Evolutionary conservation across 2,329 filamentous ascomycete genomes (phyloP).

Genomic region (Penicillium sp.): DNA sequence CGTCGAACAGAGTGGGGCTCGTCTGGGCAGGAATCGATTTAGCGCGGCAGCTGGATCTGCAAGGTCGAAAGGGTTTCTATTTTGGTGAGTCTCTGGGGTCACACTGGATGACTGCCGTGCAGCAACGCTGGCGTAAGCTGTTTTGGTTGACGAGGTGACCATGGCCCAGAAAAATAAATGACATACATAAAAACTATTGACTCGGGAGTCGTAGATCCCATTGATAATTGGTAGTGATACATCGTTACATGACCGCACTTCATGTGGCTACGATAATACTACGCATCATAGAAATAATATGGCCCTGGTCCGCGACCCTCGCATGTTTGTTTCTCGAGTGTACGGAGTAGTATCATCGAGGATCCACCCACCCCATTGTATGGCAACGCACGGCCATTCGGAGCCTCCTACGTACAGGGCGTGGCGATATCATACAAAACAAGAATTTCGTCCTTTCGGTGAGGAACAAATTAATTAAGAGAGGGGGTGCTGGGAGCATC

Average conservation of each 20-base stretch:
- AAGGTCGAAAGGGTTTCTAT: slow-evolving; percentile 26
- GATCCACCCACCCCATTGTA: not conserved
- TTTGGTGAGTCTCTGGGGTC: slow-evolving; percentile 24
- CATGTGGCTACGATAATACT: not conserved
- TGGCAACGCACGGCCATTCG: slow-evolving; percentile 1
- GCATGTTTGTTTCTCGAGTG: not conserved
- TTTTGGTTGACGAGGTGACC: not conserved
- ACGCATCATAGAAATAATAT: too few species aligned
- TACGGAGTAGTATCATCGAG: not conserved
- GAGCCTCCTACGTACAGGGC: not conserved
- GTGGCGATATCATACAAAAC: slow-evolving; percentile 1
- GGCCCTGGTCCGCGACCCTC: not conserved
- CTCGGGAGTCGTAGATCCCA: not conserved
- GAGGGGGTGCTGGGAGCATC: not conserved
- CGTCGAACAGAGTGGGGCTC: not conserved
- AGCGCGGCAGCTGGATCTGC: slow-evolving; percentile 26
- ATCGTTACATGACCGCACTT: not conserved
- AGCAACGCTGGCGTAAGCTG: slow-evolving; percentile 16
- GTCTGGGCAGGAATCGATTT: slow-evolving; percentile 5
- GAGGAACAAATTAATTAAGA: not conserved
- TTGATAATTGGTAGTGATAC: not conserved
- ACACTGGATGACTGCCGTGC: slow-evolving; percentile 20
- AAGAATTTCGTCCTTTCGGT: not conserved
- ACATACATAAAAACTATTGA: not conserved
- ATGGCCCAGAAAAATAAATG: not conserved